Evolutionary conservation across 129 eudicot genomes (phyloP).

Genomic region (Centrapalus pauciflorus): DNA sequence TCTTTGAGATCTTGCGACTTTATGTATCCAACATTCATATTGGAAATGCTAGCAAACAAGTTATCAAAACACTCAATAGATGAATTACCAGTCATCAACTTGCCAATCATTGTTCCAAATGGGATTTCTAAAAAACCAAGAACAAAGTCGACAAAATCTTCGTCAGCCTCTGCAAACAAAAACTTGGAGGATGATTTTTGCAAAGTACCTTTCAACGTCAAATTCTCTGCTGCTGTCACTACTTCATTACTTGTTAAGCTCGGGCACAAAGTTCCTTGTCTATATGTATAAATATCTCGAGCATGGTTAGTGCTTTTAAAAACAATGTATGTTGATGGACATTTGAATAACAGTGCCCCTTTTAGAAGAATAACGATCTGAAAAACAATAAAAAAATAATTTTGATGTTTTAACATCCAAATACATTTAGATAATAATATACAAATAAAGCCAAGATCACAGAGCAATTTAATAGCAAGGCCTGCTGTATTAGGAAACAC

Average conservation of each 20-base stretch:
- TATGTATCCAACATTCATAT: background rate
- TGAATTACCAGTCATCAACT: background rate
- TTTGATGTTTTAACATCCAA: background rate
- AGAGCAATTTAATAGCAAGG: background rate
- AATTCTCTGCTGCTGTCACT: background rate
- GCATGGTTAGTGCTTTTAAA: background rate
- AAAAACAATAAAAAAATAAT: background rate
- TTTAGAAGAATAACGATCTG: background rate
- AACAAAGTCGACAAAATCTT: background rate
- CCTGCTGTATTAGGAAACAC: background rate
- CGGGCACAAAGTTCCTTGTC: background rate
- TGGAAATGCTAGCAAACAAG: background rate
- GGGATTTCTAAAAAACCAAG: background rate
- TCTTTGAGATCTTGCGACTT: background rate
- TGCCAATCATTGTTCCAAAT: background rate
- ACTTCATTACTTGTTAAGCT: background rate
- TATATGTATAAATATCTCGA: too few species aligned
- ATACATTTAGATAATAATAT: background rate
- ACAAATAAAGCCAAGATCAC: background rate
- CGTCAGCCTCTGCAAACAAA: background rate
- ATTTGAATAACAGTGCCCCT: background rate
- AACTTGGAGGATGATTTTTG: background rate
- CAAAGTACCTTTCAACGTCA: background rate
- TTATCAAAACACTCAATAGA: background rate
- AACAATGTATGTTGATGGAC: background rate